These are phyloP conservation scores for Lecanicillium sp. DNA, from an alignment of 2,329 filamentous ascomycete genomes.

Conservation along the genomic window DNA sequence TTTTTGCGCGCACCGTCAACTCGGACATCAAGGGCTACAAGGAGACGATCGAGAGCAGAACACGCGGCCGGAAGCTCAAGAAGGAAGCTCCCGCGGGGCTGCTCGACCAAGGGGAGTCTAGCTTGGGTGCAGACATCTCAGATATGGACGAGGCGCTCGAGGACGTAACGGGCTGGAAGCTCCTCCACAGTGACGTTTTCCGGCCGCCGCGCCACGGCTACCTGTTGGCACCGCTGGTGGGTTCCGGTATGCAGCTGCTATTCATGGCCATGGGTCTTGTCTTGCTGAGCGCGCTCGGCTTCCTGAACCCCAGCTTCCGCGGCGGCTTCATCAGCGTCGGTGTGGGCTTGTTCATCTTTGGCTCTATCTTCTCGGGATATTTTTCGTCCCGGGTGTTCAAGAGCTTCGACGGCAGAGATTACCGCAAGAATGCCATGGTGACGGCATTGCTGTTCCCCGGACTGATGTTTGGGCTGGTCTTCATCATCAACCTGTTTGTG, in stretches of 20 bases:
- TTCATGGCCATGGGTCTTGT: slow-evolving; percentile 74
- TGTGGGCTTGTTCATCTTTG: slow-evolving; percentile 75
- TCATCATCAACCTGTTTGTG: slow-evolving; percentile 81
- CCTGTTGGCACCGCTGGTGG: slow-evolving; percentile 72
- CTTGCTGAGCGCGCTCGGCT: slow-evolving; percentile 64
- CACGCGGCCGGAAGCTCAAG: slow-evolving; percentile 51
- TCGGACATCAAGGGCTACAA: slow-evolving; percentile 72
- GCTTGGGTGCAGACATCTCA: slow-evolving; percentile 51
- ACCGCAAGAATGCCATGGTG: slow-evolving; percentile 68
- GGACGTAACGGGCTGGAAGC: slow-evolving; percentile 81
- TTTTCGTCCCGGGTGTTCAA: slow-evolving; percentile 79
- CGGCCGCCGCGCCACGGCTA: slow-evolving; percentile 63
- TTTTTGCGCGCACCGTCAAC: slow-evolving; percentile 70
- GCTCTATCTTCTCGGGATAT: slow-evolving; percentile 79
- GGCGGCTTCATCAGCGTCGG: slow-evolving; percentile 84
- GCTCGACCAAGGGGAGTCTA: slow-evolving; percentile 52
- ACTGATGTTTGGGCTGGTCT: slow-evolving; percentile 65
- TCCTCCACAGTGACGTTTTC: slow-evolving; percentile 85
- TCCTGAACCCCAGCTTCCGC: slow-evolving; percentile 83
- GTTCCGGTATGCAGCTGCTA: slow-evolving; percentile 79
- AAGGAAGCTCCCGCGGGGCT: slow-evolving; percentile 54
- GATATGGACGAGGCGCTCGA: slow-evolving; percentile 58
- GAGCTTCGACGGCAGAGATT: slow-evolving; percentile 71
- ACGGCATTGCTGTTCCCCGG: slow-evolving; percentile 77
- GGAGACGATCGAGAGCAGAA: slow-evolving; percentile 60